Evolutionary conservation across 768 basidiomycete species (phyloP).

Genomic region (Cubamyces sp.): DNA sequence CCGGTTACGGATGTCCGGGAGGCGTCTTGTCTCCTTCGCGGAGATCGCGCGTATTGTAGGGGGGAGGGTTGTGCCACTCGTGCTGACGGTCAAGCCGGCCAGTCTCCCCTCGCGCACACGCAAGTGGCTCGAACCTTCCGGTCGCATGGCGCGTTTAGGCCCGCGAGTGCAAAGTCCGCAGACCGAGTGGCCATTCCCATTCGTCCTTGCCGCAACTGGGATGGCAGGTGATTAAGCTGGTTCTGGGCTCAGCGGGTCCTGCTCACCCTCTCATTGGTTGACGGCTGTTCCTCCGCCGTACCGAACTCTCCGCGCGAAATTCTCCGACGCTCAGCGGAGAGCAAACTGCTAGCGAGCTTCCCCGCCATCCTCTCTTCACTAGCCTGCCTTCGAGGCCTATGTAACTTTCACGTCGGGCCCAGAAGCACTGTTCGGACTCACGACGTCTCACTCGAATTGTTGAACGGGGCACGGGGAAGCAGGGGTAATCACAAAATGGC

Average conservation of each 20-base stretch:
- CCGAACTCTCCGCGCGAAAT: constrained; percentile 1
- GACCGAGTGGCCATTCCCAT: not conserved
- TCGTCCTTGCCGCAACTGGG: not conserved
- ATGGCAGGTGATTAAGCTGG: not conserved
- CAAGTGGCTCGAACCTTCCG: not conserved
- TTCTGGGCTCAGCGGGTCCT: constrained; percentile 3
- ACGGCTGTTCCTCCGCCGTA: not conserved
- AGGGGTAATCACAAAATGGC: not conserved
- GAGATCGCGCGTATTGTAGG: constrained; percentile 6
- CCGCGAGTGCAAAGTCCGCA: not conserved
- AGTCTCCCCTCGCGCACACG: not conserved
- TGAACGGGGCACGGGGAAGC: not conserved
- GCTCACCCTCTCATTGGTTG: not conserved
- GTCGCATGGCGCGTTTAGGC: constrained; percentile 1
- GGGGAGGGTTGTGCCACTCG: constrained; percentile 6
- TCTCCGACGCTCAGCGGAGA: not conserved
- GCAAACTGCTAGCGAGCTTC: no score
- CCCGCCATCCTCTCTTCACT: no score
- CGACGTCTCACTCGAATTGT: not conserved
- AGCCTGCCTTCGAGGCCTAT: no score
- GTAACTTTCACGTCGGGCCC: not conserved
- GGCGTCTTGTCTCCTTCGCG: constrained; percentile 15
- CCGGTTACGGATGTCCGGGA: constrained; percentile 1
- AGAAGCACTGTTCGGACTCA: not conserved
- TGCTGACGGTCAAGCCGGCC: not conserved